phyloP scores from a whole-genome alignment of 1,139 yeast genomes.

The Magnusiomyces paraingens region DNA sequence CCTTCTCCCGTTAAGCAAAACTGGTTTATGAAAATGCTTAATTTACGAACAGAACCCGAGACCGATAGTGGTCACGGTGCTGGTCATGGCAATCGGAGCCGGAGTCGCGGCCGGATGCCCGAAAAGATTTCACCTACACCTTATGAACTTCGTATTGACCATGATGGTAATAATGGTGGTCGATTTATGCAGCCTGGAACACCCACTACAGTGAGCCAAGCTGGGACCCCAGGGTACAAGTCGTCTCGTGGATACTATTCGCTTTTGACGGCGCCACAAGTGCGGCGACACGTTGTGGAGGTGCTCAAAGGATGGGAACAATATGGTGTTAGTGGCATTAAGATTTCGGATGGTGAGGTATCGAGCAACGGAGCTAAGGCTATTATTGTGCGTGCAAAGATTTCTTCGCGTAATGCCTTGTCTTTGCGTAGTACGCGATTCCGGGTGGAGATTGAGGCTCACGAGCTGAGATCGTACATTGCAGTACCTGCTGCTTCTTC shows the following conservation, averaged over 20 bases:
- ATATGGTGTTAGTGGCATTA: conserved; percentile 27
- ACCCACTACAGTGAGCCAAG: no score
- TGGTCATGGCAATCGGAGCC: no score
- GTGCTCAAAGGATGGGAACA: conserved; percentile 33
- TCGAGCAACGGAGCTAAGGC: not conserved
- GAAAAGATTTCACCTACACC: conserved; percentile 3
- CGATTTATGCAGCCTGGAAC: no score
- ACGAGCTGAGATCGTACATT: not conserved
- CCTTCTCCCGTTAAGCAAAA: conserved; percentile 24
- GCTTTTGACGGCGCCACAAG: conserved; percentile 22
- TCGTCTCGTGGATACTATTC: conserved; percentile 23
- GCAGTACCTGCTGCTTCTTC: not conserved
- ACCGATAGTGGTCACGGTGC: not conserved
- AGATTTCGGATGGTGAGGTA: not conserved
- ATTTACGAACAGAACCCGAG: not conserved
- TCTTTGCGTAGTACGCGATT: conserved; percentile 31
- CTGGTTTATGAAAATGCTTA: conserved; percentile 37
- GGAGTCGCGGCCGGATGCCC: no score
- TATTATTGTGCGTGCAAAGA: conserved; percentile 24
- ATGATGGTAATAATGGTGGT: no score
- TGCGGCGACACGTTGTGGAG: conserved; percentile 29
- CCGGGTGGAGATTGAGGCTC: conserved; percentile 23
- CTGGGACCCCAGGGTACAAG: no score
- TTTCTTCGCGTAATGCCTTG: conserved; percentile 31
- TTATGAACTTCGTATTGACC: not conserved